These are phyloP conservation scores for Penicillium mononematosum DNA, from an alignment of 495 filamentous ascomycete species.

Conservation along the genomic window DNA sequence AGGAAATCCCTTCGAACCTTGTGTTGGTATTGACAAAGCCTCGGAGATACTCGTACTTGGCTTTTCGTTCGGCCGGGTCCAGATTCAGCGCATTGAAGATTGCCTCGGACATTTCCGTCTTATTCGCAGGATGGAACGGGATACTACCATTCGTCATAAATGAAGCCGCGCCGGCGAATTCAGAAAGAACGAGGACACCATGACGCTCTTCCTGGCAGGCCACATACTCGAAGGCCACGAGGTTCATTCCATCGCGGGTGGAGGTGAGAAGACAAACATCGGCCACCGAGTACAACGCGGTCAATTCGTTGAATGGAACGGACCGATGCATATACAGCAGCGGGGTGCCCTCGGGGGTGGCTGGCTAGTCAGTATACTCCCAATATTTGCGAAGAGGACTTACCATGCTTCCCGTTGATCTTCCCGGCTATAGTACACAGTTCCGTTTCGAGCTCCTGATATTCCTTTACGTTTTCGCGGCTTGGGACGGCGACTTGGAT, in stretches of 20 bases:
- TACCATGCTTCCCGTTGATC: conserved; percentile 72
- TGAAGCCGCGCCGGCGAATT: conserved; percentile 87
- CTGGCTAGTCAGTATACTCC: conserved; percentile 32
- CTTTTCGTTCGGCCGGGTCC: conserved; percentile 69
- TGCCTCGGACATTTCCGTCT: conserved; percentile 79
- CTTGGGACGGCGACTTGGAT: conserved; percentile 93
- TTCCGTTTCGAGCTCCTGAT: conserved; percentile 87
- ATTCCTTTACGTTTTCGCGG: conserved; percentile 91
- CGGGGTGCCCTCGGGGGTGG: conserved; percentile 87
- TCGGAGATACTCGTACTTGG: conserved; percentile 75
- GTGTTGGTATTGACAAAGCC: conserved; percentile 90
- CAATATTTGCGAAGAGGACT: not conserved
- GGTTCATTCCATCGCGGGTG: conserved; percentile 95
- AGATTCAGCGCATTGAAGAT: conserved; percentile 84
- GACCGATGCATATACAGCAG: conserved; percentile 94
- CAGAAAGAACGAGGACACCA: conserved; percentile 87
- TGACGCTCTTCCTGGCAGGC: conserved; percentile 80
- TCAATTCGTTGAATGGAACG: conserved; percentile 84
- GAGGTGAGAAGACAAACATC: conserved; percentile 89
- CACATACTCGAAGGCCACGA: conserved; percentile 95
- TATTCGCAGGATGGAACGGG: conserved; percentile 91
- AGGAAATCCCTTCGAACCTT: conserved; percentile 40
- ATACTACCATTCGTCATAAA: conserved; percentile 75
- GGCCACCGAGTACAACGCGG: conserved; percentile 84
- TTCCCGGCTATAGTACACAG: conserved; percentile 86